Base-by-base conservation (phyloP, 768 basidiomycete genomes). In the Rhizopogon salebrosus region DNA sequence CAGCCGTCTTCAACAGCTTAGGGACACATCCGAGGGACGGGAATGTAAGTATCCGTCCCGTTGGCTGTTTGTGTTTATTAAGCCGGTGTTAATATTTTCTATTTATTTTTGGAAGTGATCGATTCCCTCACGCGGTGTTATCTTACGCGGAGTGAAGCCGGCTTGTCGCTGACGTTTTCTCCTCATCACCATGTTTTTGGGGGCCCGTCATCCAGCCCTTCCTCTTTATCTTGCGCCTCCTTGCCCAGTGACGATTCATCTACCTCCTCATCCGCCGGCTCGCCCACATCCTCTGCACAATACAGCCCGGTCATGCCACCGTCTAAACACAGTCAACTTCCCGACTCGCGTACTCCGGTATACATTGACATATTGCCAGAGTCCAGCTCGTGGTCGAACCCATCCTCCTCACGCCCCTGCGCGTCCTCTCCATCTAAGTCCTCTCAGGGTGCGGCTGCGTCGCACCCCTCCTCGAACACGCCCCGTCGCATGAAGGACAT, bases 1-100 rank as follows among this genome's bases (percentile, higher is more conserved):
- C 53, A 87, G 85, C 62, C 85, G 88, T 51, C 72, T 90, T 29
- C 88, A 90, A 63, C 87, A 89, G 62, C 77, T 90, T 49, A 72
- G 86, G 59, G 87, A 90, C 65, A 85, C 85, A 2, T 78, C 82
- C 58, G 82, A 85, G 43, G 87, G 86, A 36, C 85, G 85, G 65
- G 73, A 80, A 64, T 72, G 88, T 89, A 64, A 69, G 85, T 78
- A 26, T 7, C 49, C 55, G 23, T 48, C 49, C 38, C 2, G 26
- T n/a, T 45, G 22, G 29, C 31, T 18, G 45, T 49, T 56, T 45
- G 50, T 38, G 67, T 58, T 58, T 49, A 42, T 40, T 65, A 43
- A 63, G 60, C 66, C 63, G 62, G 51, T 51, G 40, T 59, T 62
- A 59, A 68, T 60, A 54, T 14, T 58, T 65, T 56, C 36, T 57